A percentile compares a stretch with the other conserved stretches of the same genome.
These are phyloP conservation scores for Fraxinus pennsylvanica DNA, from an alignment of 257 asterid species.

Conservation along the genomic window DNA sequence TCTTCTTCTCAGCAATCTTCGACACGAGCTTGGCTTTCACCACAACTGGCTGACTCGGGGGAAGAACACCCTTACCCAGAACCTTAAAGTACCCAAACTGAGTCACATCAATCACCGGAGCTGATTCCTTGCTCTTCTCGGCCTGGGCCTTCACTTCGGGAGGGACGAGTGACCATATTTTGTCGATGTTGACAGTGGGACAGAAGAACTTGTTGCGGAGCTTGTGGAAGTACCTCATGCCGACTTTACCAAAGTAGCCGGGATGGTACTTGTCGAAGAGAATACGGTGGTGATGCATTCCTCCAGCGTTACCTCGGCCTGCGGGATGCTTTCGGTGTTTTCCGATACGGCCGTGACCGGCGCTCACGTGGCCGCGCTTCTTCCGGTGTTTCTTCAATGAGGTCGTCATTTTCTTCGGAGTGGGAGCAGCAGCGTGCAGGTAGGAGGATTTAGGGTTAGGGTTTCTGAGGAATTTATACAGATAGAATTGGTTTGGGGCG, in stretches of 20 bases:
- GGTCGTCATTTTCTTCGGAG: constrained; percentile 51
- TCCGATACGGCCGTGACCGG: too few relatives aligned
- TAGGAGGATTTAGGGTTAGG: constrained; percentile 25
- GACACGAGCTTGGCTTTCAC: constrained; percentile 61
- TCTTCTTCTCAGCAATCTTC: constrained; percentile 63
- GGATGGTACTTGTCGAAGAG: constrained; percentile 79
- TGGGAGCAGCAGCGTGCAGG: constrained; percentile 27
- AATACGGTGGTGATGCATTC: constrained; percentile 82
- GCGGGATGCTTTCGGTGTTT: constrained; percentile 52
- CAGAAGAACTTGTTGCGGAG: constrained; percentile 62
- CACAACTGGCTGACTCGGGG: constrained; percentile 42
- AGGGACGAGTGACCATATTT: constrained; percentile 60
- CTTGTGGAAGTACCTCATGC: constrained; percentile 66
- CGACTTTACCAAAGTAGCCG: constrained; percentile 71
- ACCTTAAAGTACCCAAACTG: constrained; percentile 73
- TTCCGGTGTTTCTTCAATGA: constrained; percentile 70
- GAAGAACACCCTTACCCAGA: constrained; percentile 55
- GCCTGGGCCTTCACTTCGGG: constrained; percentile 65
- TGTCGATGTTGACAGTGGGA: constrained; percentile 65
- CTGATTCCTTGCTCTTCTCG: constrained; percentile 30
- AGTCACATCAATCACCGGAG: constrained; percentile 58
- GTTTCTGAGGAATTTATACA: constrained; percentile 30
- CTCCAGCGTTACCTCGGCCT: constrained; percentile 79
- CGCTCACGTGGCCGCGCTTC: constrained; percentile 77
- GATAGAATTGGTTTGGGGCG: not conserved